phyloP scores from a whole-genome alignment of 2,329 filamentous ascomycete species.

The Nigrospora oryzae region DNA sequence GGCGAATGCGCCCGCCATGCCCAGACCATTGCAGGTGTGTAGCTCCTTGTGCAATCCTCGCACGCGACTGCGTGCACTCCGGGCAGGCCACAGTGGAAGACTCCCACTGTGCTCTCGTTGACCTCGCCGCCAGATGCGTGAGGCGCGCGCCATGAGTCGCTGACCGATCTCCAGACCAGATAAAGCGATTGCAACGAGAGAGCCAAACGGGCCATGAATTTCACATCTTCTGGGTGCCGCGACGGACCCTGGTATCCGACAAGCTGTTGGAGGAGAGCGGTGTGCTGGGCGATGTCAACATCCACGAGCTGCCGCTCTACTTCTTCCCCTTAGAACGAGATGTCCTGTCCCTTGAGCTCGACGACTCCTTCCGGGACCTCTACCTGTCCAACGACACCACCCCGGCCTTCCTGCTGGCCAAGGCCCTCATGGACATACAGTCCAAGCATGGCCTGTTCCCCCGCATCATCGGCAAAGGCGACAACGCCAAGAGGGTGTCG shows the following conservation, averaged over 20 bases:
- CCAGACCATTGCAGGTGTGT: constrained; percentile 79
- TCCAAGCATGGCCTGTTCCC: constrained; percentile 89
- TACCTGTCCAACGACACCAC: constrained; percentile 89
- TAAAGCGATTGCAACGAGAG: constrained; percentile 80
- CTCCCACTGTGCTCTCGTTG: neutral
- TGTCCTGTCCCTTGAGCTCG: constrained; percentile 81
- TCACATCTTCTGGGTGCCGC: constrained; percentile 91
- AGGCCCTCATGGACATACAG: constrained; percentile 90
- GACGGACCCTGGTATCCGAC: constrained; percentile 85
- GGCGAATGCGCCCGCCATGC: constrained; percentile 83
- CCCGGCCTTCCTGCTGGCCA: constrained; percentile 79
- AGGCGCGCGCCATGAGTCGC: neutral
- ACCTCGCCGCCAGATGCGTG: neutral
- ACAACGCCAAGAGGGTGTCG: constrained; percentile 82
- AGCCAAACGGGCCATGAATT: constrained; percentile 91
- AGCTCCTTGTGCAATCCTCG: constrained; percentile 1
- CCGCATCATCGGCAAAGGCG: constrained; percentile 88
- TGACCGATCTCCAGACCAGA: constrained; percentile 58
- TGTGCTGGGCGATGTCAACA: constrained; percentile 84
- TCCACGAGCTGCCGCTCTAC: constrained; percentile 77
- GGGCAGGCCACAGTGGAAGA: neutral
- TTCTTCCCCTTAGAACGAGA: constrained; percentile 92
- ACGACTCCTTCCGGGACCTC: constrained; percentile 78
- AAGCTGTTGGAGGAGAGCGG: constrained; percentile 87
- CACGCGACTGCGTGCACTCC: neutral